These are phyloP conservation scores for Tricholoma terreum DNA, from an alignment of 768 basidiomycete species.

Conservation along the genomic window DNA sequence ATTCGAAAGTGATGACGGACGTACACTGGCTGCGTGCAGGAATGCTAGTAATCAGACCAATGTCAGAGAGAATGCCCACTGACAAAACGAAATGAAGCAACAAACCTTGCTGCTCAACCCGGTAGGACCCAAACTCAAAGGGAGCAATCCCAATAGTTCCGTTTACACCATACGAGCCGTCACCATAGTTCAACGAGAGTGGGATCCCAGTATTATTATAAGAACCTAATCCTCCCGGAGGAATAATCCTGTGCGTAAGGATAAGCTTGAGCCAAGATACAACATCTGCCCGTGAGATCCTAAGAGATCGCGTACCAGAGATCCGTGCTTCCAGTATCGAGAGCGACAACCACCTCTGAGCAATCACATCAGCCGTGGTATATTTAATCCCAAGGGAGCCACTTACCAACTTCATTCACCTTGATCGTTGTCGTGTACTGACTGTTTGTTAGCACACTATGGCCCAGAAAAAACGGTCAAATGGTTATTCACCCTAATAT, in stretches of 20 bases:
- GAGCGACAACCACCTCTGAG: conserved; percentile 27
- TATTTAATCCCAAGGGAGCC: background rate
- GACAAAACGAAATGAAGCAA: background rate
- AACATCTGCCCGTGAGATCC: background rate
- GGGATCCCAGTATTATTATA: conserved; percentile 32
- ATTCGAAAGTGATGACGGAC: background rate
- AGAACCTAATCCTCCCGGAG: conserved; percentile 28
- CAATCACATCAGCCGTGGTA: background rate
- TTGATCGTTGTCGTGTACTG: conserved; percentile 24
- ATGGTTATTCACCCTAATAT: conserved; percentile 9
- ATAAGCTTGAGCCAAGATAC: background rate
- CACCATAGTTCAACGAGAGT: conserved; percentile 29
- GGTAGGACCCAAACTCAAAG: conserved; percentile 30
- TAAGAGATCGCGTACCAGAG: conserved; percentile 23
- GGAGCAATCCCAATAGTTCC: conserved; percentile 32
- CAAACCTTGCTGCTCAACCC: conserved; percentile 19
- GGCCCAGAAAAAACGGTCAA: background rate
- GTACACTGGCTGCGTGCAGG: conserved; percentile 21
- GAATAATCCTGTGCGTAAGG: conserved; percentile 31
- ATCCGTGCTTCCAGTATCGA: conserved; percentile 41
- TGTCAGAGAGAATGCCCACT: background rate
- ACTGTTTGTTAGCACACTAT: background rate
- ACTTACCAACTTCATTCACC: conserved; percentile 24
- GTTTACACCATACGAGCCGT: conserved; percentile 31
- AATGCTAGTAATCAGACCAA: conserved; percentile 23